Base-by-base conservation (phyloP, 345 rosid genomes). In the Ailanthus altissimus region DNA sequence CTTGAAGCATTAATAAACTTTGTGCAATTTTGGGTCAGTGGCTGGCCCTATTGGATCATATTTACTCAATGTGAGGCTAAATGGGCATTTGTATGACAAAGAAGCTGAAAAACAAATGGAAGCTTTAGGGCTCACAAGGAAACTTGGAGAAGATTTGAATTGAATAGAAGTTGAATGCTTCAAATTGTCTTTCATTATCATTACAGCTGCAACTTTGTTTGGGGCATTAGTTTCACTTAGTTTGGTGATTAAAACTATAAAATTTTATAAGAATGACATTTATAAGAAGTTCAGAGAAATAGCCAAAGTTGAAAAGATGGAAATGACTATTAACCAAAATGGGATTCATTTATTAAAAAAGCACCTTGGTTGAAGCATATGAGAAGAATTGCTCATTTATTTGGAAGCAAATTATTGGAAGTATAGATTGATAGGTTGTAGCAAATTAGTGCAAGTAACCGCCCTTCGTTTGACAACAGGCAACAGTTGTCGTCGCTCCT, bases 11-110 rank as follows among this genome's bases (percentile, higher is more conserved):
- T 90, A 89, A 76, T 85, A 92, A 2, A 90, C 92, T 2, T 70
- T 90, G 14, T 87, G 80, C 83, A 90, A 88, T 76, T 90, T 86
- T 26, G 93, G 93, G 16, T 54, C 83, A 0, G 85, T 83, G 73
- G 96, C 93, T 0, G 88, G 92, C 73, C 93, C 96, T 0, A 60
- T 89, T 20, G 96, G 96, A 5, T 81, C 81, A 2, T 91, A 91
- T 63, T 15, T 91, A 63, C 88, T 91, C 12, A 88, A 76, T 49
- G 96, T 91, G 38, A 78, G 67, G 51, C 86, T 89, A 9, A 74
- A 90, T 0, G 96, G 93, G 9, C 63, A 89, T 58, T 46, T 91
- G 68, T 91, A 91, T 53, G 96, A 91, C 25, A 70, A 21, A 57
- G 93, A 88, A 68, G 96, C 91, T 0, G 8, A 45, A 46, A 84